Evolutionary conservation across 345 rosid species (phyloP), one percentile per base, ranked within the genome.

Genomic region (Odontarrhena argentea): DNA sequence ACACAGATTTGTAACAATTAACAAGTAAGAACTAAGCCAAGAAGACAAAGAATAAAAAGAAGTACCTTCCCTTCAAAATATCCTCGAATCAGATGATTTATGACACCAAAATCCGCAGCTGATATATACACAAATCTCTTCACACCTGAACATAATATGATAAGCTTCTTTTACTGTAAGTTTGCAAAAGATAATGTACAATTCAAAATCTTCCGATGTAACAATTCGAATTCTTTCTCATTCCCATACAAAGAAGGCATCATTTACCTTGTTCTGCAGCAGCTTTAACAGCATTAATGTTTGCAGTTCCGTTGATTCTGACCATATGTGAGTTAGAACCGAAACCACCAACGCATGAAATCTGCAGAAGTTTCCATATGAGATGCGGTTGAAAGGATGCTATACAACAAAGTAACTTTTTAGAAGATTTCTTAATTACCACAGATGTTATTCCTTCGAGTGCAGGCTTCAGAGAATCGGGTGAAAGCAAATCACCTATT

Each of bases 61-160:
- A 51, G 51, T 78, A 86, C 91, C 91, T 86, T 86, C 15, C 91
- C 91, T 45, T 80, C 71, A 41, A 76, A 85, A 81, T 83, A 85
- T 53, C 87, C 87, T 49, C 55, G 55, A 13, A 83, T 71, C 54
- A 81, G 48, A 42, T 80, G 65, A 51, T 81, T 80, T 55, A 83
- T 44, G 58, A 83, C 38, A 42, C 91, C 91, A 60, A 70, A 83
- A 69, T 83, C 91, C 35, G 86, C 87, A 70, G 91, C 91, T 53
- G 86, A 86, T 40, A 83, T 71, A 13, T 80, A 86, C 26, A 80
- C 91, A 75, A 76, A 83, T 56, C 82, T 80, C 63, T 80, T 78
- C 42, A 84, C 86, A 77, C 88, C 88, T 86, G 75, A 40, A 66
- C 63, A 73, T 35, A 1, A 22, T 6, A 40, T 28, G 10, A 2